phyloP scores from a whole-genome alignment of 2,329 filamentous ascomycete genomes.

The Phialophora macrospora region DNA sequence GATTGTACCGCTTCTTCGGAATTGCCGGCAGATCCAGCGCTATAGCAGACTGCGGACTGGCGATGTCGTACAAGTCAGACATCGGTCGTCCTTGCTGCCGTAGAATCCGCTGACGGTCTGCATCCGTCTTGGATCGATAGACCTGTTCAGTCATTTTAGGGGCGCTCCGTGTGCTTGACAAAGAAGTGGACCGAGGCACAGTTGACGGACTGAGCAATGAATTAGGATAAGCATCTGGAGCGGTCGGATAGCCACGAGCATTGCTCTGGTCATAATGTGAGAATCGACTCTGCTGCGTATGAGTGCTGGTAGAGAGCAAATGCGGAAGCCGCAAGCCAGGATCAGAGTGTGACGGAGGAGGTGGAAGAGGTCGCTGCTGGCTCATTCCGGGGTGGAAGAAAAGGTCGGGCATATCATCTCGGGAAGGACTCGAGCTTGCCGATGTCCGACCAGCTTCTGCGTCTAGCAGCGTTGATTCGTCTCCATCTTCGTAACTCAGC shows the following conservation, averaged over 20 bases:
- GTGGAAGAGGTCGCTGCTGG: constrained; percentile 64
- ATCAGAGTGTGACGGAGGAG: constrained; percentile 57
- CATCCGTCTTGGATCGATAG: constrained; percentile 92
- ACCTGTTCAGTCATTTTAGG: constrained; percentile 74
- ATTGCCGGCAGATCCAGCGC: constrained; percentile 83
- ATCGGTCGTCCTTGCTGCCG: constrained; percentile 59
- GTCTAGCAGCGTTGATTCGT: constrained; percentile 70
- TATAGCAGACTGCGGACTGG: constrained; percentile 57
- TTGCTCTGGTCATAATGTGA: constrained; percentile 49
- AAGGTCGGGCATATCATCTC: constrained; percentile 81
- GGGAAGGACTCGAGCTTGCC: constrained; percentile 69
- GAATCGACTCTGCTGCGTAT: constrained; percentile 59
- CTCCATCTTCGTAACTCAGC: constrained; percentile 89
- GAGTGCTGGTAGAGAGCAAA: constrained; percentile 63
- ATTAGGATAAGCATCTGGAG: constrained; percentile 59
- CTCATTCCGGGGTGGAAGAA: constrained; percentile 87
- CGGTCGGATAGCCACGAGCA: constrained; percentile 45
- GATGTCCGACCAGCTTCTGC: constrained; percentile 53
- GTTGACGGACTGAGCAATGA: constrained; percentile 51
- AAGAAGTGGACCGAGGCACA: constrained; percentile 76
- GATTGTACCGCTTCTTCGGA: constrained; percentile 82
- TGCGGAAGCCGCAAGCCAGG: constrained; percentile 55
- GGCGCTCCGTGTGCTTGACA: constrained; percentile 80
- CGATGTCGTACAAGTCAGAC: constrained; percentile 59
- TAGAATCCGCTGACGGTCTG: constrained; percentile 65